A percentile compares a stretch with the other conserved stretches of the same genome.
These are phyloP conservation scores for Amauroascus niger DNA, from an alignment of 2,329 filamentous ascomycete species.

Conservation along the genomic window DNA sequence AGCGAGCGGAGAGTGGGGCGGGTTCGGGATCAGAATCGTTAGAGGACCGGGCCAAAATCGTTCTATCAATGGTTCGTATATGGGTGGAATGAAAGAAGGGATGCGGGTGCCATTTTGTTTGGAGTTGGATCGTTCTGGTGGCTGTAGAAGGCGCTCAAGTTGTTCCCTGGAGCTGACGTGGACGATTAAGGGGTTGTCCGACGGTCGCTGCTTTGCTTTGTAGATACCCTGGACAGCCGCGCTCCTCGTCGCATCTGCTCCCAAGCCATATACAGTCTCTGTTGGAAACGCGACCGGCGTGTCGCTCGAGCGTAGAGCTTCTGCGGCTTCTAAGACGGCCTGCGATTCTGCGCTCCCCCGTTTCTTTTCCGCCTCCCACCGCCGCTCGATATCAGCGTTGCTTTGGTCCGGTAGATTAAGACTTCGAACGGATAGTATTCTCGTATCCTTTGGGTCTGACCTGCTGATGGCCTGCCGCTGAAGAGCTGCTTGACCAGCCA, in stretches of 20 bases:
- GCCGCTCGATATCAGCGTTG: slow-evolving; percentile 28
- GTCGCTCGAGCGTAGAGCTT: slow-evolving; percentile 54
- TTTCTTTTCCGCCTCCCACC: slow-evolving; percentile 32
- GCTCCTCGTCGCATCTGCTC: slow-evolving; percentile 86
- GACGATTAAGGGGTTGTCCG: slow-evolving; percentile 91
- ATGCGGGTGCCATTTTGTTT: slow-evolving; percentile 25
- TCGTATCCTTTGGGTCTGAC: slow-evolving; percentile 20
- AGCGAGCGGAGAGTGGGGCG: slow-evolving; percentile 59
- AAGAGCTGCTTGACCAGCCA: background rate
- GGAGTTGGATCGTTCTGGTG: slow-evolving; percentile 14
- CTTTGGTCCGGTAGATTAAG: slow-evolving; percentile 29
- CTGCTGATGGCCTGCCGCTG: background rate
- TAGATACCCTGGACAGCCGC: slow-evolving; percentile 85
- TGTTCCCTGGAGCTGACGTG: slow-evolving; percentile 77
- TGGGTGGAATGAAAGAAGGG: slow-evolving; percentile 49
- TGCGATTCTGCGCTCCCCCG: slow-evolving; percentile 38
- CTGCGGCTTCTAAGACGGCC: slow-evolving; percentile 55
- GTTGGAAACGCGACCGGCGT: slow-evolving; percentile 90
- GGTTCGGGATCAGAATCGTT: slow-evolving; percentile 78
- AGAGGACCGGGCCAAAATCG: slow-evolving; percentile 91
- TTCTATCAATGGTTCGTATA: slow-evolving; percentile 68
- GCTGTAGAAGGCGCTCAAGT: slow-evolving; percentile 53
- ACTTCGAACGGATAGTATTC: slow-evolving; percentile 32
- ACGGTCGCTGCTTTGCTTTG: slow-evolving; percentile 75
- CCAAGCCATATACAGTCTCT: slow-evolving; percentile 93